Evolutionary conservation across 2,329 filamentous ascomycete species (phyloP), one percentile per base, ranked within the genome.

Genomic region (Aspergillus chevalieri): DNA sequence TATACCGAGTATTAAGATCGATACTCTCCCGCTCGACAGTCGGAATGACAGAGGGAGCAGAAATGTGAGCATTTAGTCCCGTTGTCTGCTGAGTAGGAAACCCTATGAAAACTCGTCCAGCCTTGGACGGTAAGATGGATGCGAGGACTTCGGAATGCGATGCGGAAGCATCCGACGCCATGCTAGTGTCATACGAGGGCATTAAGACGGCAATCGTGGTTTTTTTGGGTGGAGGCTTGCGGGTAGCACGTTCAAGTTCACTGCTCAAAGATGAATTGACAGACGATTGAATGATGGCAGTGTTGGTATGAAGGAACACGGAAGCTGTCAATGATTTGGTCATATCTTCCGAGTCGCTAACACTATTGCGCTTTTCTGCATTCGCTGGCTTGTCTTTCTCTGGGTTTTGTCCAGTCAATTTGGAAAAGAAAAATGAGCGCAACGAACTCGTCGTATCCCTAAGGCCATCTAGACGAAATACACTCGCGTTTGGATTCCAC

Each of bases 41-140:
- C 0, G 93, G 93, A 50, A 98, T 98, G 12, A 98, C 85, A 0
- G 92, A 96, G 1, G 91, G 93, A 0, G 93, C 93, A 10, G 92
- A 97, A 26, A 98, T 87, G 67, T 98, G 93, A 65, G 94, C 87
- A 14, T 92, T 87, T 24, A 92, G 84, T 48, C 92, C 93, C 0
- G 94, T 98, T 0, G 93, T 98, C 72, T 98, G 93, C 58, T 92
- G 91, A 1, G 93, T 98, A 3, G 93, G 92, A 64, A 98, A 98
- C 0, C 93, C 93, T 62, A 98, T 98, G 63, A 97, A 98, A 48
- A 98, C 87, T 47, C 89, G 85, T 6, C 93, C 93, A 59, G 88
- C 87, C 67, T 90, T 94, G 50, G 82, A 89, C 2, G 93, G 93
- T 4, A 97, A 72, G 1, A 98, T 91, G 1, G 91, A 93, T 1